These are phyloP conservation scores for Phytophthora syringae DNA, from an alignment of 352 stramenopile genomes.

Conservation along the genomic window DNA sequence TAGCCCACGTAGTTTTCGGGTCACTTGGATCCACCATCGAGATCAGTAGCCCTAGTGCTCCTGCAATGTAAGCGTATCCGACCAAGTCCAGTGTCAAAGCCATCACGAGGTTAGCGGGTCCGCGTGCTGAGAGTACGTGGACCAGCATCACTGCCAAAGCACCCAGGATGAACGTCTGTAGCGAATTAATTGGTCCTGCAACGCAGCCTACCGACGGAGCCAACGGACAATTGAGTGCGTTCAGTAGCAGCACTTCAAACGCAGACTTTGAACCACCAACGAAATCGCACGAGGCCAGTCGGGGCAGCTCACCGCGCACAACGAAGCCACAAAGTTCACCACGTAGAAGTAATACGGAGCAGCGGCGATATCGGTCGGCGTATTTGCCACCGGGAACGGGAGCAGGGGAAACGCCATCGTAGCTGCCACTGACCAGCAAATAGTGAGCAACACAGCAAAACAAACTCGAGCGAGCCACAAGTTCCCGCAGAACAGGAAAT, in stretches of 20 bases:
- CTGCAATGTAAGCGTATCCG: constrained; percentile 47
- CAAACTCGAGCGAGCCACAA: constrained; percentile 29
- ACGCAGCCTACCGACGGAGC: constrained; percentile 15
- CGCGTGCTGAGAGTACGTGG: constrained; percentile 28
- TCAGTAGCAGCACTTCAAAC: constrained; percentile 51
- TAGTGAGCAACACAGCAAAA: constrained; percentile 28
- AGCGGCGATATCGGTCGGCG: constrained; percentile 34
- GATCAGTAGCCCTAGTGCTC: constrained; percentile 41
- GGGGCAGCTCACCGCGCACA: constrained; percentile 44
- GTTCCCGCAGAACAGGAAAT: constrained; percentile 37
- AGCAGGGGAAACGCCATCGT: constrained; percentile 29
- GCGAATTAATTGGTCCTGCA: constrained; percentile 33
- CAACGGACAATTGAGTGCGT: constrained; percentile 46
- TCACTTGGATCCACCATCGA: constrained; percentile 55
- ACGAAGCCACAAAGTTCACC: constrained; percentile 38
- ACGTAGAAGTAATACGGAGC: constrained; percentile 50
- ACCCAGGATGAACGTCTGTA: constrained; percentile 46
- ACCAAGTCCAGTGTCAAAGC: constrained; percentile 43
- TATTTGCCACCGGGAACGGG: constrained; percentile 40
- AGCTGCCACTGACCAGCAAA: constrained; percentile 40
- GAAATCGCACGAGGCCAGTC: constrained; percentile 35
- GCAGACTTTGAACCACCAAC: constrained; percentile 43
- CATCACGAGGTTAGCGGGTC: constrained; percentile 46
- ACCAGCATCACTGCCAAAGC: constrained; percentile 41
- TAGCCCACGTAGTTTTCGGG: constrained; percentile 35